These are phyloP conservation scores for Lactarius hatsudake DNA, from an alignment of 768 basidiomycete species.

Conservation along the genomic window DNA sequence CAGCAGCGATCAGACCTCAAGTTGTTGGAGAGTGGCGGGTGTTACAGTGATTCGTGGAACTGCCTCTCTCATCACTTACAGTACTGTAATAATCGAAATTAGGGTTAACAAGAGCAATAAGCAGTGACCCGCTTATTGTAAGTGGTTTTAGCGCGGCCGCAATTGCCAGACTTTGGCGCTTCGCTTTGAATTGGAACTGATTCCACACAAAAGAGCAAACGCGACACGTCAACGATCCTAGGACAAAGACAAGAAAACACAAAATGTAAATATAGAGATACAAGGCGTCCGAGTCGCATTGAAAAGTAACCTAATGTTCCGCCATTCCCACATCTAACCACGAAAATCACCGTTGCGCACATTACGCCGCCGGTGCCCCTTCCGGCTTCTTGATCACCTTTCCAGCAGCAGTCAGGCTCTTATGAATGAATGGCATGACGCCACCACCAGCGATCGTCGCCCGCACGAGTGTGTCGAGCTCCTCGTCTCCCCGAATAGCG, in stretches of 20 bases:
- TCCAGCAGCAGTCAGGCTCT: slow-evolving; percentile 57
- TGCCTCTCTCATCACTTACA: too few species aligned
- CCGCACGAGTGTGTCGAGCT: slow-evolving; percentile 64
- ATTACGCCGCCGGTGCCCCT: background rate
- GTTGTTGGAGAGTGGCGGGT: too few species aligned
- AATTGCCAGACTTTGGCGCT: background rate
- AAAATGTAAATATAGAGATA: background rate
- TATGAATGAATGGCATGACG: slow-evolving; percentile 87
- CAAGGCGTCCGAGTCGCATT: background rate
- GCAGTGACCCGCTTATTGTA: too few species aligned
- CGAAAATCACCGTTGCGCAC: too few species aligned
- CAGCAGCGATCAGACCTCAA: too few species aligned
- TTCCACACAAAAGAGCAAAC: background rate
- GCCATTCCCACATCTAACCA: background rate
- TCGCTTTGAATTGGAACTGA: background rate
- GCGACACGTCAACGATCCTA: background rate
- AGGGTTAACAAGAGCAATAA: too few species aligned
- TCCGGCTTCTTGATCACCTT: slow-evolving; percentile 33
- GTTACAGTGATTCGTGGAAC: too few species aligned
- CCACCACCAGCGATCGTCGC: slow-evolving; percentile 93
- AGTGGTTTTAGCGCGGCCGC: too few species aligned
- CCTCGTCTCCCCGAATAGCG: background rate
- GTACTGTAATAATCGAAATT: too few species aligned
- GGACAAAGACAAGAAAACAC: background rate
- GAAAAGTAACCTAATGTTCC: background rate